Evolutionary conservation across 805 yeast species (phyloP), one percentile per base, ranked within the genome.

Genomic region (Wickerhamiella parazyma): DNA sequence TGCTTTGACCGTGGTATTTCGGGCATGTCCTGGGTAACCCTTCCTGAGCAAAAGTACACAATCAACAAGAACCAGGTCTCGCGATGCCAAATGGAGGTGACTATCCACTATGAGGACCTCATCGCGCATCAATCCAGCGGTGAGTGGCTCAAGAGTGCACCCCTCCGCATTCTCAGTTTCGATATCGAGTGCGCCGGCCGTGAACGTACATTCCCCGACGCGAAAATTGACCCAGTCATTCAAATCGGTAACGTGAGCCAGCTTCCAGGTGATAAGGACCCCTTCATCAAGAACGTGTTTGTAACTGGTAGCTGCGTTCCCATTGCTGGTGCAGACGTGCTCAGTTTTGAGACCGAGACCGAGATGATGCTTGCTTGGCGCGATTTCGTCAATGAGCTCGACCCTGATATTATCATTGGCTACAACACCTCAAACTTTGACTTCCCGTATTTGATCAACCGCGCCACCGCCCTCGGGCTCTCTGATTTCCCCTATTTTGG

Each of bases 121-220:
- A 59, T 83, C 0, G 70, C 94, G 1, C 97, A 85, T 59, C 71
- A 85, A 1, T 72, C 95, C 0, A 97, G 89, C 57, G 96, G 95
- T 4, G 86, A 87, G 48, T 93, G 93, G 87, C 72, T 85, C 28
- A 80, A 77, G 51, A 79, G 82, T 65, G 97, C 98, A 1, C 98
- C 98, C 0, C 68, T 91, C 47, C 78, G 99, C 55, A 78, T 91
- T 39, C 67, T 91, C 51, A 86, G 96, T 9, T 89, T 91, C 60
- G 99, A 91, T 69, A 91, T 91, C 48, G 99, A 91, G 63, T 91
- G 99, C 71, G 91, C 98, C 3, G 98, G 98, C 36, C 75, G 99
- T 62, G 81, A 84, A 51, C 98, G 98, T 43, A 73, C 91, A 10
- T 91, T 91, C 60, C 98, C 99, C 1, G 98, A 91, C 57, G 80